Evolutionary conservation across 2,329 filamentous ascomycete species (phyloP), one percentile per base, ranked within the genome.

Genomic region (Acephala macrosclerotiorum): DNA sequence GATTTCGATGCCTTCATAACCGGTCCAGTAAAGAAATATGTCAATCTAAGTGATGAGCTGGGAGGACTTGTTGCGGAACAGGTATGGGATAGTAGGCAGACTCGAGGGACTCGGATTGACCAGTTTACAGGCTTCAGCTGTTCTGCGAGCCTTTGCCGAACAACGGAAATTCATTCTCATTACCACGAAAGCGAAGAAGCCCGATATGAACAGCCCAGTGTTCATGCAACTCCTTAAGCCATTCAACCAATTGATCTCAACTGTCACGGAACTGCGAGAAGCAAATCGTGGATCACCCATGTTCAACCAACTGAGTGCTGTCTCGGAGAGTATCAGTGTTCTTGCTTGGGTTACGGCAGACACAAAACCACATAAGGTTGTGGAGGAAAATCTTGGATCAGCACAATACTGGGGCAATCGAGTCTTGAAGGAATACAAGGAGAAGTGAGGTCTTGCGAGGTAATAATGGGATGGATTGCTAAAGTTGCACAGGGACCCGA

Each of bases 331-430:
- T 71, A 94, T 97, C 71, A 91, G 93, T 75, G 90, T 94, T 45
- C 83, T 99, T 65, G 93, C 92, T 38, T 99, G 96, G 96, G 91
- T 98, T 65, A 91, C 91, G 0, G 87, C 96, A 58, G 92, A 96
- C 60, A 85, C 82, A 69, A 94, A 93, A 76, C 96, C 96, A 1
- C 89, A 87, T 70, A 94, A 96, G 75, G 92, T 94, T 74, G 91
- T 98, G 56, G 90, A 90, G 56, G 94, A 97, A 72, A 90, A 90
- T 66, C 84, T 97, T 22, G 89, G 90, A 35, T 91, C 93, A 59
- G 93, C 94, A 47, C 91, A 98, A 77, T 97, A 97, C 82, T 97
- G 93, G 74, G 96, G 96, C 38, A 98, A 99, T 82, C 89, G 94
- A 73, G 92, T 99, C 42, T 82, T 98, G 72, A 97, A 94, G 80